Evolutionary conservation across 208 protist genomes (phyloP).

Genomic region (Trypanosoma theileri): DNA sequence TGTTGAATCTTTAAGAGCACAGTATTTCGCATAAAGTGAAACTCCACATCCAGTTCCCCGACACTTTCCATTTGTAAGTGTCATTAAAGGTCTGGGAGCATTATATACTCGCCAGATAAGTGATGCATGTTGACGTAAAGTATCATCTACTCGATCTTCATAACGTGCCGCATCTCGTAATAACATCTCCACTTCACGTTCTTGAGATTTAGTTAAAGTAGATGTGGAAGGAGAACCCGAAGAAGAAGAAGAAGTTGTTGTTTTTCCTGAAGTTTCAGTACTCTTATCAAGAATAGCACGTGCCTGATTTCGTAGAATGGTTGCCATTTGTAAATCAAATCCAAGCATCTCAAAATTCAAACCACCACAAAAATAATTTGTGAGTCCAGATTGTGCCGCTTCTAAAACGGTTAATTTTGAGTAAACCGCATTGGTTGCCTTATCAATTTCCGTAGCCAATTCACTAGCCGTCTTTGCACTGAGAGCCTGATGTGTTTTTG

Average conservation of each 20-base stretch:
- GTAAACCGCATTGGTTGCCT: slow-evolving; percentile 84
- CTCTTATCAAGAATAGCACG: slow-evolving; percentile 23
- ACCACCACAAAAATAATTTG: slow-evolving; percentile 88
- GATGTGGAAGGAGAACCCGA: background rate
- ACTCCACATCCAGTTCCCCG: slow-evolving; percentile 84
- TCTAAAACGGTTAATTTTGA: slow-evolving; percentile 85
- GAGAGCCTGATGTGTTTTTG: slow-evolving; percentile 69
- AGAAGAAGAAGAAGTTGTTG: background rate
- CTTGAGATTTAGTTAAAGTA: slow-evolving; percentile 17
- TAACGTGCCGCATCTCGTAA: slow-evolving; percentile 70
- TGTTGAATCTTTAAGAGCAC: slow-evolving; percentile 72
- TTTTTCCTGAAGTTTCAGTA: background rate
- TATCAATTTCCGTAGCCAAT: slow-evolving; percentile 66
- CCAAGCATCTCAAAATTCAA: slow-evolving; percentile 65
- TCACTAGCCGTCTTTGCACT: slow-evolving; percentile 65
- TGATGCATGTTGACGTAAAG: slow-evolving; percentile 72
- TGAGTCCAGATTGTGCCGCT: slow-evolving; percentile 86
- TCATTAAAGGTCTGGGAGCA: slow-evolving; percentile 81
- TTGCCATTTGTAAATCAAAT: slow-evolving; percentile 71
- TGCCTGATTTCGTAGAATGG: slow-evolving; percentile 38
- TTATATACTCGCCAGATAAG: slow-evolving; percentile 83
- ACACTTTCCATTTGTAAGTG: slow-evolving; percentile 88
- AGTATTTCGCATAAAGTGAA: slow-evolving; percentile 84
- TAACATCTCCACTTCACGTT: slow-evolving; percentile 45
- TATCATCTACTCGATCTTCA: slow-evolving; percentile 73